Percentiles rank a stretch among this genome's conserved stretches.
phyloP scores from a whole-genome alignment of 1,284 basidiomycete species.

The Cutaneotrichosporon sp. region DNA sequence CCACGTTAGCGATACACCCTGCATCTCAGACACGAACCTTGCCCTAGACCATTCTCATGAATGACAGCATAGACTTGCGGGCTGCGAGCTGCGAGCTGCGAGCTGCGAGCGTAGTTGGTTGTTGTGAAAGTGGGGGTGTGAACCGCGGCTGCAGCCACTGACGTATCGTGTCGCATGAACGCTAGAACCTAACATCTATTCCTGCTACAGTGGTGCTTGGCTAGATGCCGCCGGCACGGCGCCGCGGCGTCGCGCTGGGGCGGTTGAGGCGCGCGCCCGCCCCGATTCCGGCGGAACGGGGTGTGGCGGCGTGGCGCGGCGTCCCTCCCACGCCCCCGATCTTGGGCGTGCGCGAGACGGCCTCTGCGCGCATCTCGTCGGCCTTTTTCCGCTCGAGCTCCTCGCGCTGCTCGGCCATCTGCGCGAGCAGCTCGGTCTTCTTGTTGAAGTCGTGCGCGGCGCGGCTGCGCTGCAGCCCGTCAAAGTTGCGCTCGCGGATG shows the following conservation, averaged over 20 bases:
- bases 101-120: too few species aligned
- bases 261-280: conserved; percentile 62
- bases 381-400: conserved; percentile 63
- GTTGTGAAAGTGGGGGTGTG: too few species aligned
- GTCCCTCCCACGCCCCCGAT: conserved; percentile 73
- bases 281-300: conserved; percentile 56
- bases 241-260: conserved; percentile 54
- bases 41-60: not conserved
- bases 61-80: conserved; percentile 1
- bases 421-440: conserved; percentile 78
- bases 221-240: conserved; percentile 54
- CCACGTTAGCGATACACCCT: not conserved
- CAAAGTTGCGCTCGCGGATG: conserved; percentile 92
- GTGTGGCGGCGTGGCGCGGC: conserved; percentile 56
- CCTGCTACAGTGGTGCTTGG: too few species aligned
- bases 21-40: conserved; percentile 11
- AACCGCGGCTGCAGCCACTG: too few species aligned
- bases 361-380: conserved; percentile 64
- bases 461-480: conserved; percentile 67
- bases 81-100: too few species aligned
- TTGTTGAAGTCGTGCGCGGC: conserved; percentile 86
- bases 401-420: conserved; percentile 83
- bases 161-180: too few species aligned
- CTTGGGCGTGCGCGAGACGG: conserved; percentile 63
- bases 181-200: too few species aligned